These are phyloP conservation scores for Venturiaceae sp. DNA, from an alignment of 2,329 filamentous ascomycete species.

Conservation along the genomic window DNA sequence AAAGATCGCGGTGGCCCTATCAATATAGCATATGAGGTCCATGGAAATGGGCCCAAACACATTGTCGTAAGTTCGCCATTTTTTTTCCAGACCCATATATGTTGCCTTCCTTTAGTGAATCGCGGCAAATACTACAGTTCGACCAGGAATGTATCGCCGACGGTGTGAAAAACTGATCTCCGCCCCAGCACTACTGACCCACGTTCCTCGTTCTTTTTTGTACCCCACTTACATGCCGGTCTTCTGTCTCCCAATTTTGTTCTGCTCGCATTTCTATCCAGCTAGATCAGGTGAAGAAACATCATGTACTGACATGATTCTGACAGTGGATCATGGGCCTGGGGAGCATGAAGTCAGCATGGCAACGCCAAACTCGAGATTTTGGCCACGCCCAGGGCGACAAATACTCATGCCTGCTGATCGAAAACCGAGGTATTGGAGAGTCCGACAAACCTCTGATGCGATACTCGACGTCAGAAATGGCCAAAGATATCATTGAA, in stretches of 20 bases:
- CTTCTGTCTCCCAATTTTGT: no score
- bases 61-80: conserved; percentile 57
- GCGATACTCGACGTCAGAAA: conserved; percentile 73
- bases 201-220: no score
- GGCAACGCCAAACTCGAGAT: conserved; percentile 75
- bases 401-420: conserved; percentile 62
- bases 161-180: no score
- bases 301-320: not conserved
- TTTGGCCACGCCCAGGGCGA: conserved; percentile 64
- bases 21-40: conserved; percentile 67
- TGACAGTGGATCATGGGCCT: conserved; percentile 74
- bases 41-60: conserved; percentile 63
- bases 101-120: conserved; percentile 8
- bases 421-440: conserved; percentile 82
- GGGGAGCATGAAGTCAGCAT: conserved; percentile 56
- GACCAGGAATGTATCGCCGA: no score
- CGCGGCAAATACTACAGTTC: no score
- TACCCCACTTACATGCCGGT: no score
- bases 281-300: no score
- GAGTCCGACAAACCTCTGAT: conserved; percentile 65
- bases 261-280: no score
- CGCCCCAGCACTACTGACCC: no score
- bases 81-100: conserved; percentile 11
- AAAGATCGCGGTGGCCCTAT: conserved; percentile 63
- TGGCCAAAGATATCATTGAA: conserved; percentile 71